Percentiles rank a stretch among this genome's conserved stretches.
These are phyloP conservation scores for Aurinia saxatilis DNA, from an alignment of 345 rosid species.

Conservation along the genomic window DNA sequence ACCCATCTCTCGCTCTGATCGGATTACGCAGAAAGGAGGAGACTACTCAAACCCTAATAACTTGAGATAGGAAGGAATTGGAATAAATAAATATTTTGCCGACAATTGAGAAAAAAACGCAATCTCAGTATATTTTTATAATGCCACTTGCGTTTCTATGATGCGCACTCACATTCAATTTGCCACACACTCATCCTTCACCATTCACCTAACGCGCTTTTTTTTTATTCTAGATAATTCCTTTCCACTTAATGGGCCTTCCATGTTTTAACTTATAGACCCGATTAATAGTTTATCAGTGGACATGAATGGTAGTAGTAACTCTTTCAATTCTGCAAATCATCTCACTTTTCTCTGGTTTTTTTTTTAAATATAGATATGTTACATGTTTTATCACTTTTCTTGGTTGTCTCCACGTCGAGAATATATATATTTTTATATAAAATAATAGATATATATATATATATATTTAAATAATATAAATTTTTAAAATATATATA, in stretches of 20 bases:
- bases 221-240: neutral
- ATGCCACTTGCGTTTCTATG: constrained; percentile 10
- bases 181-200: constrained; percentile 6
- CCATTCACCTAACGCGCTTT: constrained; percentile 13
- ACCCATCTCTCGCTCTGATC: constrained; percentile 35
- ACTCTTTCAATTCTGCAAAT: no score
- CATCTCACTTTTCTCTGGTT: no score
- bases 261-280: neutral
- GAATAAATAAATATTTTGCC: neutral
- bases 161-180: constrained; percentile 16
- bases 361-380: no score
- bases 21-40: neutral
- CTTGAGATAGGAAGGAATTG: neutral
- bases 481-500: no score
- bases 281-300: no score
- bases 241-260: neutral
- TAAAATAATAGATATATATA: no score
- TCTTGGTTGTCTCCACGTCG: no score
- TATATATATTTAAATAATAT: no score
- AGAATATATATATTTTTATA: no score
- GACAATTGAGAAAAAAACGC: neutral
- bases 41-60: constrained; percentile 26
- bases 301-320: no score
- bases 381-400: no score
- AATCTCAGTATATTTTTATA: neutral